Evolutionary conservation across 441 rosid species (phyloP).

Genomic region (Oxalis stricta): DNA sequence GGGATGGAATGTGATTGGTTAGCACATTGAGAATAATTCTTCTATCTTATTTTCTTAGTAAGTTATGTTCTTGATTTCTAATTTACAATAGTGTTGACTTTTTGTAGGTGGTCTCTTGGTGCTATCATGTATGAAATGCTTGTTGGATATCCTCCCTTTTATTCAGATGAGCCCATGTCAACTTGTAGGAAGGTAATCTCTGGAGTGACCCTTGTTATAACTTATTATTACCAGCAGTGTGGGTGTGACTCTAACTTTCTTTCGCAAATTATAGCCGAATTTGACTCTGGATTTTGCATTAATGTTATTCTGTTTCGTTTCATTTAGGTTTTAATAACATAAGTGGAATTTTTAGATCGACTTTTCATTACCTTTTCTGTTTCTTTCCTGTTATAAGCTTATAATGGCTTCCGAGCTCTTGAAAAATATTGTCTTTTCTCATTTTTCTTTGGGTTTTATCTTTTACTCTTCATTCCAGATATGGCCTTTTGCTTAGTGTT

Average conservation of each 20-base stretch:
- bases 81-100: constrained; percentile 6
- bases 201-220: too few species aligned
- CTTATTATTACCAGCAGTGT: background rate
- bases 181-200: constrained; percentile 42
- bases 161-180: constrained; percentile 44
- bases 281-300: too few species aligned
- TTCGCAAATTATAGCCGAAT: too few species aligned
- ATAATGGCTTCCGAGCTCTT: too few species aligned
- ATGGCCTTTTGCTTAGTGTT: too few species aligned
- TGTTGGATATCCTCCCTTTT: constrained; percentile 58
- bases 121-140: constrained; percentile 67
- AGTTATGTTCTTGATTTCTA: constrained; percentile 1
- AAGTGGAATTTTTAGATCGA: too few species aligned
- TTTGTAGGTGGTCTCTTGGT: constrained; percentile 52
- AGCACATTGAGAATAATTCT: constrained; percentile 11
- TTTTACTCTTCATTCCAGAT: background rate
- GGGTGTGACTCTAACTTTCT: too few species aligned
- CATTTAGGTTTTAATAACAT: too few species aligned
- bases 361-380: too few species aligned
- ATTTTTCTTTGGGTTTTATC: background rate
- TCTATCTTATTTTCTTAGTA: background rate
- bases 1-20: constrained; percentile 70
- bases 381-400: too few species aligned
- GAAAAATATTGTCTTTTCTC: too few species aligned
- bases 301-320: too few species aligned